phyloP scores from a whole-genome alignment of 2,329 filamentous ascomycete genomes.

The Cercospora sp. region DNA sequence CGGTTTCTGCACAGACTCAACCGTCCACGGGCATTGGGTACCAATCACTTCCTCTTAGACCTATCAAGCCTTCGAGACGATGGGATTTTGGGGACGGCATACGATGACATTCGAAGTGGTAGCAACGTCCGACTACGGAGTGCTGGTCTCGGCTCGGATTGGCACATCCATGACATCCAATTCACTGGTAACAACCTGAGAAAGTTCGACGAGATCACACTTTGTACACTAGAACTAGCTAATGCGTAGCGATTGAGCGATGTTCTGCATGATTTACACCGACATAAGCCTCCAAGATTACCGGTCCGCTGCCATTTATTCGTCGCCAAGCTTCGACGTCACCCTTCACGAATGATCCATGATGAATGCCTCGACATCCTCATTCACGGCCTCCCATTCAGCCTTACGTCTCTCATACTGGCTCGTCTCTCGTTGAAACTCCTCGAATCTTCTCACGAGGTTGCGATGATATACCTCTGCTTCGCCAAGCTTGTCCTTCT shows the following conservation, averaged over 20 bases:
- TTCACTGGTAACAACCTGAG: background rate
- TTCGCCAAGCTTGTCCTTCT: constrained; percentile 20
- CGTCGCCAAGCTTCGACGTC: background rate
- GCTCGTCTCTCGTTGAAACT: constrained; percentile 14
- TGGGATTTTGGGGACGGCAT: background rate
- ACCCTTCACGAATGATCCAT: constrained; percentile 1
- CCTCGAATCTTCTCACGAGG: background rate
- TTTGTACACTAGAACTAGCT: background rate
- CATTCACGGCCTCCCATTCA: constrained; percentile 4
- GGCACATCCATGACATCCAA: background rate
- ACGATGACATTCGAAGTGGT: background rate
- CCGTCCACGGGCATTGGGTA: background rate
- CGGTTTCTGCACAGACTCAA: background rate
- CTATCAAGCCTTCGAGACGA: background rate
- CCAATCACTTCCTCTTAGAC: background rate
- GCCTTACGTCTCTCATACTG: constrained; percentile 18
- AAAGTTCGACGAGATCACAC: background rate
- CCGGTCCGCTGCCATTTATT: background rate
- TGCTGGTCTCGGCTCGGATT: background rate
- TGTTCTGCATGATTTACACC: background rate
- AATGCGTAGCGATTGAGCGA: background rate
- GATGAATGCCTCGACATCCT: constrained; percentile 18
- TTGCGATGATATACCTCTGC: background rate
- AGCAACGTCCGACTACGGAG: background rate
- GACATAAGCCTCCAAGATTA: background rate